Percentiles rank a stretch among this genome's conserved stretches.
phyloP scores from a whole-genome alignment of 768 basidiomycete species.

The Heimioporus sp. region DNA sequence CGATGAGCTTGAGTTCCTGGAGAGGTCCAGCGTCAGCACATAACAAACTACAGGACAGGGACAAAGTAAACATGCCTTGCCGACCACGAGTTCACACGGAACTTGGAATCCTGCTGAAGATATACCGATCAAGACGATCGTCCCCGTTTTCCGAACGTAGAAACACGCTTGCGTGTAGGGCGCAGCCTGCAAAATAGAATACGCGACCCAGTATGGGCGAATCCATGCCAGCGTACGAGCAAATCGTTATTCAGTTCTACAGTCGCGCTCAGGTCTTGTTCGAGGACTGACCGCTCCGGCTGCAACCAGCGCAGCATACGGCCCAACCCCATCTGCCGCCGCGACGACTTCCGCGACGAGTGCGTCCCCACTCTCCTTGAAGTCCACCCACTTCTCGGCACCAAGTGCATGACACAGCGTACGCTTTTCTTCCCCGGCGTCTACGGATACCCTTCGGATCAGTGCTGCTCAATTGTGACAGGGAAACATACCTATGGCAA shows the following conservation, averaged over 20 bases:
- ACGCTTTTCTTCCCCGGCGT: slow-evolving; percentile 43
- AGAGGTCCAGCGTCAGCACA: neutral
- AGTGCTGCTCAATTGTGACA: neutral
- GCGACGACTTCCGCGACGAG: slow-evolving; percentile 38
- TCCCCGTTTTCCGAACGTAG: slow-evolving; percentile 44
- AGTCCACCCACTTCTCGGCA: slow-evolving; percentile 46
- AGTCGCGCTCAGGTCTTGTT: neutral
- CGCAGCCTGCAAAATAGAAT: neutral
- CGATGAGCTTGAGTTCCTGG: slow-evolving; percentile 24
- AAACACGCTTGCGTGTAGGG: slow-evolving; percentile 24
- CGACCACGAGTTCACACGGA: slow-evolving; percentile 31
- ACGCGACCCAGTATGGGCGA: neutral
- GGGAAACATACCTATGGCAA: slow-evolving; percentile 37
- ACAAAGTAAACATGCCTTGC: slow-evolving; percentile 14
- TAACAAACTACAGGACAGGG: neutral
- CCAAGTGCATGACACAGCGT: slow-evolving; percentile 37
- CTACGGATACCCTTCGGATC: slow-evolving; percentile 15
- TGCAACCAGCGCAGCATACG: slow-evolving; percentile 35
- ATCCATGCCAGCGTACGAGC: no score
- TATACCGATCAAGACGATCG: slow-evolving; percentile 41
- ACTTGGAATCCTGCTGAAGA: slow-evolving; percentile 31
- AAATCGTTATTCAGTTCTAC: neutral
- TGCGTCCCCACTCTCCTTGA: slow-evolving; percentile 37
- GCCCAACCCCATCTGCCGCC: slow-evolving; percentile 42
- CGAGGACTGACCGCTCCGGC: slow-evolving; percentile 17